Conservation (phyloP, 768 basidiomycete genomes). For the Lentinula lateritia region DNA sequence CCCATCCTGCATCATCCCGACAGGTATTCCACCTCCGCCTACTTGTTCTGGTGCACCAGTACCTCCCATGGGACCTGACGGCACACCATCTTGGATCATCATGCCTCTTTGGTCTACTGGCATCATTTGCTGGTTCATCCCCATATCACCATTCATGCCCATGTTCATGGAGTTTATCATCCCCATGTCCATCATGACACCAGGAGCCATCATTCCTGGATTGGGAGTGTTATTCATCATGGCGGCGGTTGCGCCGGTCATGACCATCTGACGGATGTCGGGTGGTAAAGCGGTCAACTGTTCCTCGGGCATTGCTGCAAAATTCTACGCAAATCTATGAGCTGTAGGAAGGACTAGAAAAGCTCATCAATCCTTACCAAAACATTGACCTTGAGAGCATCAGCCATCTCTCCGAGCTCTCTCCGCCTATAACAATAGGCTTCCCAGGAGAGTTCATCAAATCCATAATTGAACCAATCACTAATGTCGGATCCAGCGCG, state of each 20-base stretch:
- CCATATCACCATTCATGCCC: constrained; percentile 66
- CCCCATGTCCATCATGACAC: constrained; percentile 80
- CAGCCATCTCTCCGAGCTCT: constrained; percentile 74
- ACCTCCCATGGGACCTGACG: constrained; percentile 10
- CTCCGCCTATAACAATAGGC: constrained; percentile 83
- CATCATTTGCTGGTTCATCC: constrained; percentile 56
- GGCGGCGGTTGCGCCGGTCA: constrained; percentile 76
- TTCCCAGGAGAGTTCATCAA: constrained; percentile 96
- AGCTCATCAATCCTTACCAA: constrained; percentile 46
- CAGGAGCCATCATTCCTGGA: constrained; percentile 54
- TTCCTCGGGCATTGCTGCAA: constrained; percentile 78
- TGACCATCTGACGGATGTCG: constrained; percentile 82
- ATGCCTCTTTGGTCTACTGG: constrained; percentile 23
- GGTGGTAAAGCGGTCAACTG: constrained; percentile 73
- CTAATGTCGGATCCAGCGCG: constrained; percentile 87
- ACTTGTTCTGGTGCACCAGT: constrained; percentile 37
- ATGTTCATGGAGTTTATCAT: constrained; percentile 61
- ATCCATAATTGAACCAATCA: constrained; percentile 99
- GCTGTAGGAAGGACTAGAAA: background rate
- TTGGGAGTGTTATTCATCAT: constrained; percentile 56
- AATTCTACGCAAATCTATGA: constrained; percentile 46
- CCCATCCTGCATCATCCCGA: constrained; percentile 44
- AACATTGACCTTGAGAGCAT: constrained; percentile 77
- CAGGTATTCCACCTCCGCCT: constrained; percentile 22
- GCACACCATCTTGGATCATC: constrained; percentile 33